Evolutionary conservation across 2,329 filamentous ascomycete species (phyloP).

Genomic region (Fusarium coffeatum): DNA sequence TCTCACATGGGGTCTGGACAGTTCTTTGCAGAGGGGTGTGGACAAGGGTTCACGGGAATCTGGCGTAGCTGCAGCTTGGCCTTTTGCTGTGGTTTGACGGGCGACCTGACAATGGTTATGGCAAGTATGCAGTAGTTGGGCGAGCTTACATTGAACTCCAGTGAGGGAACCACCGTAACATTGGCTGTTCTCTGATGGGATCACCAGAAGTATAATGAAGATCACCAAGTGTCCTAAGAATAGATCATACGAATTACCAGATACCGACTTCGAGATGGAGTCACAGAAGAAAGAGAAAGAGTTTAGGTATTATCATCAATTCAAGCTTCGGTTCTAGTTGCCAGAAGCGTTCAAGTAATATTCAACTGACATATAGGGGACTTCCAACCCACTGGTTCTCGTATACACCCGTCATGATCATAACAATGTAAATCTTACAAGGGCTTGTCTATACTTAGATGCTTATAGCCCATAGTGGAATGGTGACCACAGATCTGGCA

Average conservation of each 20-base stretch:
- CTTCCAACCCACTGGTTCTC: constrained; percentile 37
- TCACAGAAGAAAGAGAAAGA: background rate
- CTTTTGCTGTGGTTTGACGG: constrained; percentile 17
- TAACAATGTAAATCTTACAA: constrained; percentile 35
- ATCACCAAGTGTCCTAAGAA: constrained; percentile 9
- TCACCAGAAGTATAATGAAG: constrained; percentile 9
- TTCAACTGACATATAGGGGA: constrained; percentile 36
- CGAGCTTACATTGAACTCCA: background rate
- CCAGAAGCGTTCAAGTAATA: constrained; percentile 36
- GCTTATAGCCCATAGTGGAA: constrained; percentile 7
- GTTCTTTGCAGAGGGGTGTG: constrained; percentile 3
- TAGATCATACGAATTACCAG: background rate
- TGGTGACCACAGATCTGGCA: constrained; percentile 10
- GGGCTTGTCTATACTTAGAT: constrained; percentile 34
- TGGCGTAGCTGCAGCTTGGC: constrained; percentile 13
- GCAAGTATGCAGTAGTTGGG: constrained; percentile 8
- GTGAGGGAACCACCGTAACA: background rate
- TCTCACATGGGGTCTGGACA: constrained; percentile 20
- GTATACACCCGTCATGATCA: constrained; percentile 37
- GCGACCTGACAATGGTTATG: constrained; percentile 4
- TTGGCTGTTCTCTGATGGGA: background rate
- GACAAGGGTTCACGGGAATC: constrained; percentile 26
- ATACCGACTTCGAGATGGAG: constrained; percentile 13
- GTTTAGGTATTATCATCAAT: constrained; percentile 23
- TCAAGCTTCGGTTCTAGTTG: constrained; percentile 20